Evolutionary conservation across 2,329 filamentous ascomycete genomes (phyloP).

Genomic region (Penicillium freii): DNA sequence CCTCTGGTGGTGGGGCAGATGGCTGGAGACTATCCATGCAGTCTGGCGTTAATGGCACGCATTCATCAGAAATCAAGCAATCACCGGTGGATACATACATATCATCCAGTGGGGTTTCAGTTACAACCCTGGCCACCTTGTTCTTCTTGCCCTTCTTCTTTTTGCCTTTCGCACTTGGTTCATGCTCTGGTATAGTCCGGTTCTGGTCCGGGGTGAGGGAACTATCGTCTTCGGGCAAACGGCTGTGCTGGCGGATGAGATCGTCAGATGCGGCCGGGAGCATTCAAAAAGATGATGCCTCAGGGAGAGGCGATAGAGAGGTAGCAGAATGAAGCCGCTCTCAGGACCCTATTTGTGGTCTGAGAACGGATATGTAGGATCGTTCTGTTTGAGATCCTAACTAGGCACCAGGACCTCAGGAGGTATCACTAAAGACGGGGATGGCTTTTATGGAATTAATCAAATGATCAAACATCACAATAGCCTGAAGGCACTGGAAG

Average conservation of each 20-base stretch:
- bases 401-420: neutral
- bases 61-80: neutral
- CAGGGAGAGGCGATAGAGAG: conserved; percentile 27
- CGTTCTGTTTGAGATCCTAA: conserved; percentile 3
- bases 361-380: conserved; percentile 32
- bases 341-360: conserved; percentile 32
- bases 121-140: conserved; percentile 34
- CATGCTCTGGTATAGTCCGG: conserved; percentile 32
- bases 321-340: conserved; percentile 25
- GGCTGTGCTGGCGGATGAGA: conserved; percentile 38
- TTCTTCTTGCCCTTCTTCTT: conserved; percentile 43
- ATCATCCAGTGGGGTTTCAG: conserved; percentile 35
- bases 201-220: conserved; percentile 30
- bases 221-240: conserved; percentile 34
- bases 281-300: conserved; percentile 42
- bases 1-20: conserved; percentile 27
- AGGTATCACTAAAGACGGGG: conserved; percentile 10
- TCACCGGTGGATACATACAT: conserved; percentile 31
- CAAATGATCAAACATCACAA: conserved; percentile 1
- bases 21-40: conserved; percentile 26
- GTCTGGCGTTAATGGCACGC: conserved; percentile 10
- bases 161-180: conserved; percentile 36
- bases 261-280: conserved; percentile 43
- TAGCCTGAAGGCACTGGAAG: neutral
- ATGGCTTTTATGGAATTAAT: conserved; percentile 4